Evolutionary conservation across 768 basidiomycete species (phyloP).

Genomic region (Suillus fuscotomentosus): DNA sequence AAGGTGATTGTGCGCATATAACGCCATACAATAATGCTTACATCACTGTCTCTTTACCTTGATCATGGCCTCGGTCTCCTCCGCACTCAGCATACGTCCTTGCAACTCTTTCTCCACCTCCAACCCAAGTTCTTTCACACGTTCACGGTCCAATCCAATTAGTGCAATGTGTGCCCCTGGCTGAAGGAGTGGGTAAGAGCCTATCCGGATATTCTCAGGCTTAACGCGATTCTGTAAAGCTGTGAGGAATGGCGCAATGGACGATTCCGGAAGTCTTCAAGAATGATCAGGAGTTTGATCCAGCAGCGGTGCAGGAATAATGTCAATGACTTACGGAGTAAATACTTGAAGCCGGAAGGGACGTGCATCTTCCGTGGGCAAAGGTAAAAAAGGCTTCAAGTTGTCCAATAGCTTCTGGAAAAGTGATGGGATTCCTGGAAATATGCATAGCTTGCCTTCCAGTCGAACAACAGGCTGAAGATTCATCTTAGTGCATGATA

Average conservation of each 20-base stretch:
- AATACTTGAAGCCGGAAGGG: constrained; percentile 82
- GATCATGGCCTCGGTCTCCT: constrained; percentile 57
- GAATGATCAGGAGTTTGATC: not conserved
- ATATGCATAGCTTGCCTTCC: constrained; percentile 82
- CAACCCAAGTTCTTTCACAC: constrained; percentile 53
- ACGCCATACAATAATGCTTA: not conserved
- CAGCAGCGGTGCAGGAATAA: no score
- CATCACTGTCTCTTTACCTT: constrained; percentile 7
- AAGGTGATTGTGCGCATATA: not conserved
- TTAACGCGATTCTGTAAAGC: constrained; percentile 70
- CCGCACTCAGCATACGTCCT: constrained; percentile 63
- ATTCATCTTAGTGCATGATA: not conserved
- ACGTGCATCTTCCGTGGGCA: constrained; percentile 72
- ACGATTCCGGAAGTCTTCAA: constrained; percentile 70
- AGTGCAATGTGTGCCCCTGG: constrained; percentile 64
- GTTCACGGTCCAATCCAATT: constrained; percentile 46
- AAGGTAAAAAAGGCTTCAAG: constrained; percentile 71
- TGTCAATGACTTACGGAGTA: constrained; percentile 54
- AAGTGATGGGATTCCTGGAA: constrained; percentile 87
- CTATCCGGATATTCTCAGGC: constrained; percentile 77
- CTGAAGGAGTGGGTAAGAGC: constrained; percentile 67
- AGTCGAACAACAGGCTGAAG: constrained; percentile 83
- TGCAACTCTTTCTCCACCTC: constrained; percentile 62
- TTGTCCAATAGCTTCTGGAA: constrained; percentile 81
- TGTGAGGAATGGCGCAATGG: constrained; percentile 85